Evolutionary conservation across 116 monocot genomes (phyloP).

Genomic region (Thalassia testudinum): DNA sequence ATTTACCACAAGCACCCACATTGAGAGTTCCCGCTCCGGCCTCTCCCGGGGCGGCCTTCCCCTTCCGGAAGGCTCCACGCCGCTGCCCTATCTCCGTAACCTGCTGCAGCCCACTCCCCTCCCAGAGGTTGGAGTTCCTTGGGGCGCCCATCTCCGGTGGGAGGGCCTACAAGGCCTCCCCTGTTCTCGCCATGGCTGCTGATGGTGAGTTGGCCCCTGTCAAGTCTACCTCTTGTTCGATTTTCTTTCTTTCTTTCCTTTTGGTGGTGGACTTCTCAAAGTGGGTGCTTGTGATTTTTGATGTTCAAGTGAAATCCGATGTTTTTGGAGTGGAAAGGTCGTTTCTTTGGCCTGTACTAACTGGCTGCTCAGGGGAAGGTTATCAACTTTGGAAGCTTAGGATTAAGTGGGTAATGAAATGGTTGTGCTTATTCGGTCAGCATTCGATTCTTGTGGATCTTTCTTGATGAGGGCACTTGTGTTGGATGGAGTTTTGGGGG

Average conservation of each 20-base stretch:
- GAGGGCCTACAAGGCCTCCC: too few species aligned
- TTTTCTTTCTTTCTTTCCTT: too few species aligned
- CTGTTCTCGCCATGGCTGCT: slow-evolving; percentile 14
- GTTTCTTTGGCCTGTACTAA: too few species aligned
- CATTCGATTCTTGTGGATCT: too few species aligned
- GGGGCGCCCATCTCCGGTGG: slow-evolving; percentile 2
- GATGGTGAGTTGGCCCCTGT: slow-evolving; percentile 10
- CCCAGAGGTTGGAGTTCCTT: slow-evolving; percentile 17
- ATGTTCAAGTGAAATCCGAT: neutral
- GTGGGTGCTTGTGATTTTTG: too few species aligned
- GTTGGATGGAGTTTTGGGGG: too few species aligned
- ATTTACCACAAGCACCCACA: too few species aligned
- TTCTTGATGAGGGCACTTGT: too few species aligned
- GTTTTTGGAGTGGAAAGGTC: neutral
- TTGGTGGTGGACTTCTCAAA: neutral
- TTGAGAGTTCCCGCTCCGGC: neutral
- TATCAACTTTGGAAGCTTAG: neutral
- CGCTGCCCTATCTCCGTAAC: neutral
- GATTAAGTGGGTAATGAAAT: too few species aligned
- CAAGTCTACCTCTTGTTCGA: too few species aligned
- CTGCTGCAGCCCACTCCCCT: slow-evolving; percentile 2
- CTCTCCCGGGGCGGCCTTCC: slow-evolving; percentile 4
- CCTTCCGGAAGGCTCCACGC: neutral
- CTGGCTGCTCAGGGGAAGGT: neutral
- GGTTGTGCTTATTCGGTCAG: too few species aligned